phyloP scores from a whole-genome alignment of 1,284 basidiomycete genomes.

The Sanghuangporus weigelae region DNA sequence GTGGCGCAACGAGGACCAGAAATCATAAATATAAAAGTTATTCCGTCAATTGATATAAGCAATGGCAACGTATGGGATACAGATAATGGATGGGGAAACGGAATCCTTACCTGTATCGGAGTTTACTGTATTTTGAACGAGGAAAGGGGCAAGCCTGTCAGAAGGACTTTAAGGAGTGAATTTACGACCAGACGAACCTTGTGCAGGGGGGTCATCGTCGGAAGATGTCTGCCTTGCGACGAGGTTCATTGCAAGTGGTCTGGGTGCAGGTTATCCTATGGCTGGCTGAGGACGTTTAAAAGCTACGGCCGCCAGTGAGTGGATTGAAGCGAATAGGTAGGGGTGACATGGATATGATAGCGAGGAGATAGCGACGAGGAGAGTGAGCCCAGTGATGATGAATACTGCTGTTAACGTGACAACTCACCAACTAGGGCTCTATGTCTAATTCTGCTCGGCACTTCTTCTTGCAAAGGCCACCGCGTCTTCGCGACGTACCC shows the following conservation, averaged over 20 bases:
- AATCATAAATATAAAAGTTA: neutral
- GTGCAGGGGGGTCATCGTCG: neutral
- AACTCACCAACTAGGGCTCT: neutral
- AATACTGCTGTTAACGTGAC: neutral
- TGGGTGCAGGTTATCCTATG: neutral
- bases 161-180: neutral
- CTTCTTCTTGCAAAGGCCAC: too few relatives aligned
- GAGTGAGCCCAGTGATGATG: neutral
- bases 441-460: too few relatives aligned
- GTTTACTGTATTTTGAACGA: neutral
- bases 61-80: neutral
- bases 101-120: neutral
- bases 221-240: neutral
- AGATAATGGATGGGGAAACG: neutral
- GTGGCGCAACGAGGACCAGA: neutral
- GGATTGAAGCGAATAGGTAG: neutral
- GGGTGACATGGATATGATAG: neutral
- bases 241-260: neutral
- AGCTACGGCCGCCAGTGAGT: neutral
- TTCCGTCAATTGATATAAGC: neutral
- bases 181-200: neutral
- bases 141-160: neutral
- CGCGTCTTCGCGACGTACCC: too few relatives aligned
- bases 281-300: neutral
- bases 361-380: neutral